A percentile compares a stretch with the other conserved stretches of the same genome.
Conservation (phyloP, 768 basidiomycete species). For the Suillus subalutaceus region DNA sequence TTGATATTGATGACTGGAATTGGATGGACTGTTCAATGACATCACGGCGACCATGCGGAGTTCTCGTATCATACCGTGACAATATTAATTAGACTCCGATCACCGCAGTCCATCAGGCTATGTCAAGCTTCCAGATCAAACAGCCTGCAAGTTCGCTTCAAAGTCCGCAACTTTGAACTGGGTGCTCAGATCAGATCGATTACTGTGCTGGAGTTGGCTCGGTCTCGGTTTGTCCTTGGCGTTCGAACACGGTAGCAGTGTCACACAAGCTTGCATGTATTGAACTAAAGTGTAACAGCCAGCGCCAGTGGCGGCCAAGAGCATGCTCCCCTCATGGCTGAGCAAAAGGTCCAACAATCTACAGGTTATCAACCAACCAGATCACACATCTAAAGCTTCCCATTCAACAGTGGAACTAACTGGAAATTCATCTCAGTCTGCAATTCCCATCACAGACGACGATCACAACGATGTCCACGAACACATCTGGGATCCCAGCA, state of each 20-base stretch:
- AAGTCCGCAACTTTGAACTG: neutral
- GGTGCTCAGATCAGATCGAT: neutral
- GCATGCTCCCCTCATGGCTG: constrained; percentile 35
- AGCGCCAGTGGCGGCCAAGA: neutral
- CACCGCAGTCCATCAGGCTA: neutral
- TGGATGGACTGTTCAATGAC: neutral
- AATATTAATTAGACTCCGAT: neutral
- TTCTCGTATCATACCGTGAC: neutral
- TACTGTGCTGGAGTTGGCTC: neutral
- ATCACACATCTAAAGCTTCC: constrained; percentile 15
- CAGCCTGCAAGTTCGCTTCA: neutral
- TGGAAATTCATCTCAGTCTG: constrained; percentile 21
- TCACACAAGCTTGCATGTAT: neutral
- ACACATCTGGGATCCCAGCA: constrained; percentile 30
- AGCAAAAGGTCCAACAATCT: constrained; percentile 28
- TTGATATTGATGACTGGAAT: neutral
- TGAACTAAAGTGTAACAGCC: neutral
- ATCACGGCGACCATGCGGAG: neutral
- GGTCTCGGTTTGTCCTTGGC: neutral
- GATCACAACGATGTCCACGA: constrained; percentile 20
- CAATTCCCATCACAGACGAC: constrained; percentile 21
- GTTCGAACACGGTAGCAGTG: neutral
- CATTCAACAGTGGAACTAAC: constrained; percentile 21
- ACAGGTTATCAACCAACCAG: constrained; percentile 9
- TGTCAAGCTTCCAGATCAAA: neutral